These are phyloP conservation scores for Rubia peregrina DNA, from an alignment of 305 asterid genomes.

Conservation along the genomic window DNA sequence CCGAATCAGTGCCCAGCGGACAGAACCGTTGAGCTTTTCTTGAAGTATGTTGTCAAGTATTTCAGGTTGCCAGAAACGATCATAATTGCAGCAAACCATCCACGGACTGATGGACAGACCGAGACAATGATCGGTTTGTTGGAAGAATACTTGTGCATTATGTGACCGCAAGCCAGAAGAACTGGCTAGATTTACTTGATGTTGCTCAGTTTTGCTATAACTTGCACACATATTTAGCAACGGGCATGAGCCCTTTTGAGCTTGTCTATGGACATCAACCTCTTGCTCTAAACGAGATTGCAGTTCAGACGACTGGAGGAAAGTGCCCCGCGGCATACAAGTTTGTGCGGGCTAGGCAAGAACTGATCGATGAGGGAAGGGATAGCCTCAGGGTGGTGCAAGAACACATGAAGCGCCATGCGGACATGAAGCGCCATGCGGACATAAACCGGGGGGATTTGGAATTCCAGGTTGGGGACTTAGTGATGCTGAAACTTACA, in stretches of 20 bases:
- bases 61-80: background rate
- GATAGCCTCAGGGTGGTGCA: background rate
- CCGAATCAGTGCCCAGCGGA: background rate
- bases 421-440: too few relatives aligned
- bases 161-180: background rate
- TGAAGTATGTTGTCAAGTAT: background rate
- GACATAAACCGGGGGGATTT: background rate
- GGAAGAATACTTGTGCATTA: background rate
- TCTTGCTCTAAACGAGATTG: background rate
- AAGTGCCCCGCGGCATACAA: background rate
- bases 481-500: background rate
- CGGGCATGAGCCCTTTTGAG: background rate
- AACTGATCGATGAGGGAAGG: background rate
- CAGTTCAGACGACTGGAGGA: background rate
- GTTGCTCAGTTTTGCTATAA: background rate
- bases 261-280: background rate
- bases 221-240: background rate
- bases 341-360: background rate
- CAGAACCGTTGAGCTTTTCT: background rate
- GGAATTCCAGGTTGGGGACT: background rate
- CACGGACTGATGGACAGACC: background rate
- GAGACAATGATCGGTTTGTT: background rate
- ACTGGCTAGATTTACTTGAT: background rate
- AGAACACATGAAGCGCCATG: background rate
- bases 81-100: background rate